A percentile compares a stretch with the other conserved stretches of the same genome.
Conservation (phyloP, 768 basidiomycete species). For the Leccinum longicurvipes region DNA sequence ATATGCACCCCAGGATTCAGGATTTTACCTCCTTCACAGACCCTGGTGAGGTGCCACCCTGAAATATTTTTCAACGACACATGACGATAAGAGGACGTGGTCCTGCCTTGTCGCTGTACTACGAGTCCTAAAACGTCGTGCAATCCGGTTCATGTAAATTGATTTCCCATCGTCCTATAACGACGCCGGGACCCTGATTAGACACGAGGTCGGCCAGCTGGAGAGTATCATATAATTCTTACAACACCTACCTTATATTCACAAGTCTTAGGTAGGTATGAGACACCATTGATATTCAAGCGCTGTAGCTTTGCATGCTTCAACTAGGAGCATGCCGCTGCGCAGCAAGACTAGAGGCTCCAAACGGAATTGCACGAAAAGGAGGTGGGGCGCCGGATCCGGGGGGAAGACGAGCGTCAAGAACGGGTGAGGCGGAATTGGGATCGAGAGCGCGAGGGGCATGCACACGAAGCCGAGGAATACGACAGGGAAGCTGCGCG, state of each 20-base stretch:
- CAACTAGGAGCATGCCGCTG: conserved; percentile 4
- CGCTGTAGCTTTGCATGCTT: conserved; percentile 21
- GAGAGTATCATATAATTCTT: not conserved
- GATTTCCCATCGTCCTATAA: conserved; percentile 29
- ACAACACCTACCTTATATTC: conserved; percentile 18
- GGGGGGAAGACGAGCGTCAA: conserved; percentile 7
- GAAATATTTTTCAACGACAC: not conserved
- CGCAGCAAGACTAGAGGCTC: conserved; percentile 5
- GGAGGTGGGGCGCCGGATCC: conserved; percentile 5
- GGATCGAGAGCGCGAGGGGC: conserved; percentile 4
- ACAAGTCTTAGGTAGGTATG: conserved; percentile 17
- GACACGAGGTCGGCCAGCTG: not conserved
- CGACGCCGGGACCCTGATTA: conserved; percentile 13
- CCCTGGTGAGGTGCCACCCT: conserved; percentile 25
- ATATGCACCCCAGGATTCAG: not conserved
- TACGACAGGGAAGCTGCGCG: conserved; percentile 1
- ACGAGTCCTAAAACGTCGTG: conserved; percentile 21
- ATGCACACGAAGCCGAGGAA: not conserved
- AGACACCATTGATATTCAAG: conserved; percentile 22
- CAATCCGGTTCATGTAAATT: conserved; percentile 28
- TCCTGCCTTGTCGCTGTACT: conserved; percentile 27
- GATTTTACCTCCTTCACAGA: conserved; percentile 20
- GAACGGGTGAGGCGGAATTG: conserved; percentile 3
- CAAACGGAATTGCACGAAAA: conserved; percentile 11
- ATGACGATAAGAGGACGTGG: not conserved